Percentiles rank a stretch among this genome's conserved stretches.
These are phyloP conservation scores for Solanum chmielewskii DNA, from an alignment of 257 asterid species.

Conservation along the genomic window DNA sequence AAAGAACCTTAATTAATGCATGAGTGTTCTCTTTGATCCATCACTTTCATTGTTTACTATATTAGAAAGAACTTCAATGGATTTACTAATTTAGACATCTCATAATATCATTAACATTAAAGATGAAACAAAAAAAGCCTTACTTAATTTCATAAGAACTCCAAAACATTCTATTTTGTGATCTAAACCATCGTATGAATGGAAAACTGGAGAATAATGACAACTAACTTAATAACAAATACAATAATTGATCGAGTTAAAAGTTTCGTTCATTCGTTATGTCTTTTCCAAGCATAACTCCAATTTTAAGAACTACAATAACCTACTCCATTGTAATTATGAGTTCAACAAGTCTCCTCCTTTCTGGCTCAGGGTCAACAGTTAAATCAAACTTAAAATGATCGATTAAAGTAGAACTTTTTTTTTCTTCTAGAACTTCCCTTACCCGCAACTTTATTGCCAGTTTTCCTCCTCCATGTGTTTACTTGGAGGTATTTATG, in stretches of 20 bases:
- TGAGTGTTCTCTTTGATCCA: not conserved
- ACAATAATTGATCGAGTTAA: rapidly evolving
- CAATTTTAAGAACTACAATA: not conserved
- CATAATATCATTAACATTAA: not conserved
- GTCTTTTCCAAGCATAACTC: not conserved
- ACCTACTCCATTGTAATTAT: not conserved
- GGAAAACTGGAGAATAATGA: not conserved
- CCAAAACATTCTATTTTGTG: not conserved
- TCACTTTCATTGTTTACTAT: not conserved
- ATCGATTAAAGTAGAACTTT: not conserved
- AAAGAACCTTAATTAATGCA: not conserved
- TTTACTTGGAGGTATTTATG: not conserved
- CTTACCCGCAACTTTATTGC: not conserved
- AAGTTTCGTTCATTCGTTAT: not conserved
- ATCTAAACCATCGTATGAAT: not conserved
- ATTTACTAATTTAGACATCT: not conserved
- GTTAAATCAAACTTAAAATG: not conserved
- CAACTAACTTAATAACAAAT: not conserved
- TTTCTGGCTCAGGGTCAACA: not conserved
- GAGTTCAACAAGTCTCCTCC: not conserved
- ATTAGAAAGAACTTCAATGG: not conserved
- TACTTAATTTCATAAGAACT: not conserved
- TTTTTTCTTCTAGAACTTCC: not conserved
- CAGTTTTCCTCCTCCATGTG: not conserved
- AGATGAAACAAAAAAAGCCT: not conserved